Conservation (phyloP, 2,329 filamentous ascomycete genomes). For the Pseudogymnoascus sp. region DNA sequence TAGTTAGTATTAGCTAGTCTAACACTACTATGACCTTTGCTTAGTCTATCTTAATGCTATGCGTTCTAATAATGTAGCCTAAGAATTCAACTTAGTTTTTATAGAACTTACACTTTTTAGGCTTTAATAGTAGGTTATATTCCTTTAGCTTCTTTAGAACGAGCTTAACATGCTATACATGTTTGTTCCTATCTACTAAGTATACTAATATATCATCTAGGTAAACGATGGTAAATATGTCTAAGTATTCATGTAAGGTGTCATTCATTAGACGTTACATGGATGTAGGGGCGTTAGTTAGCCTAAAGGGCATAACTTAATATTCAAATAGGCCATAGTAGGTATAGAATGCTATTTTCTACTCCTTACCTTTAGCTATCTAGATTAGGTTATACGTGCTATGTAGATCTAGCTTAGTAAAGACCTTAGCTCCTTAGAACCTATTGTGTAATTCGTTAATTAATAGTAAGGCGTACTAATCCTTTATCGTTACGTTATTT, state of each 20-base stretch:
- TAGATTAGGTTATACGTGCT: slow-evolving; percentile 27
- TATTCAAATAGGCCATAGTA: slow-evolving; percentile 29
- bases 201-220: slow-evolving; percentile 28
- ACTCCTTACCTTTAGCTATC: slow-evolving; percentile 27
- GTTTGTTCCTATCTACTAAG: slow-evolving; percentile 12
- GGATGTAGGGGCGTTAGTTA: slow-evolving; percentile 14
- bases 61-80: slow-evolving; percentile 11
- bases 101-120: slow-evolving; percentile 16
- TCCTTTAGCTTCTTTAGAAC: slow-evolving; percentile 7
- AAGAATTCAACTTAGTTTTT: slow-evolving; percentile 15
- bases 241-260: slow-evolving; percentile 10
- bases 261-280: slow-evolving; percentile 26
- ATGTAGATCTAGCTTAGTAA: slow-evolving; percentile 28
- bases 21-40: slow-evolving; percentile 14
- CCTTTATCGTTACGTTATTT: slow-evolving; percentile 29
- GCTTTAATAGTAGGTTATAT: background rate
- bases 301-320: slow-evolving; percentile 25
- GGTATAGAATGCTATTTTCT: slow-evolving; percentile 29
- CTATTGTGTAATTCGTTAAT: slow-evolving; percentile 26
- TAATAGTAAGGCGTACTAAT: slow-evolving; percentile 26
- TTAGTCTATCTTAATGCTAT: slow-evolving; percentile 15
- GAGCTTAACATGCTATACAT: slow-evolving; percentile 13
- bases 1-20: slow-evolving; percentile 15
- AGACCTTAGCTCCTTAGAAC: slow-evolving; percentile 20
- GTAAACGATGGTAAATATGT: slow-evolving; percentile 17